phyloP scores from a whole-genome alignment of 495 filamentous ascomycete genomes.

The Neurospora sp. region DNA sequence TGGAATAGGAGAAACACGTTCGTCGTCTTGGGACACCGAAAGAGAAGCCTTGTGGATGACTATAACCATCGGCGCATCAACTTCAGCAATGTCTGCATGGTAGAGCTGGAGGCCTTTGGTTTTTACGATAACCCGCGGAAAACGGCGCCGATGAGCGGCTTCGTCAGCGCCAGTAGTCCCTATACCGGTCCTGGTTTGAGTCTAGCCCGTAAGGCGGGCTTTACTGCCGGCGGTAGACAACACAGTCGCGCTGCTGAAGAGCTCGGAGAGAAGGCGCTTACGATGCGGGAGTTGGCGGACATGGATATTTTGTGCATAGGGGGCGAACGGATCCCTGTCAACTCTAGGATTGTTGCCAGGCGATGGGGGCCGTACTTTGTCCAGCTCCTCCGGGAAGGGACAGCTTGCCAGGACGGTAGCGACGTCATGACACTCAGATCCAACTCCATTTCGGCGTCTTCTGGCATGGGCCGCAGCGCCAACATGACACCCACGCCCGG shows the following conservation, averaged over 20 bases:
- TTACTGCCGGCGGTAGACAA: slow-evolving; percentile 57
- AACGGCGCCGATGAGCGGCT: slow-evolving; percentile 65
- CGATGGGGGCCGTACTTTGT: slow-evolving; percentile 95
- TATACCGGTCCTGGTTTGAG: slow-evolving; percentile 39
- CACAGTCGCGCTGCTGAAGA: slow-evolving; percentile 66
- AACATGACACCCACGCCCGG: slow-evolving; percentile 77
- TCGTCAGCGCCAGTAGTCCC: slow-evolving; percentile 69
- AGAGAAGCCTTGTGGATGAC: slow-evolving; percentile 89
- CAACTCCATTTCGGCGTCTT: slow-evolving; percentile 28
- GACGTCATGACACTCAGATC: slow-evolving; percentile 35
- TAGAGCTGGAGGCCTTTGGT: slow-evolving; percentile 93
- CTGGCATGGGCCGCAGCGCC: slow-evolving; percentile 54
- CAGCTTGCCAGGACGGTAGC: slow-evolving; percentile 45
- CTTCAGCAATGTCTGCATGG: slow-evolving; percentile 90
- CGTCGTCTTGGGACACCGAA: slow-evolving; percentile 87
- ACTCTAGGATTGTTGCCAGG: slow-evolving; percentile 74
- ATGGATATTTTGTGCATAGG: slow-evolving; percentile 91
- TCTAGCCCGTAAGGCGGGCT: slow-evolving; percentile 49
- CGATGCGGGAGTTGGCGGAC: slow-evolving; percentile 76
- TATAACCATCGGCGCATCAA: slow-evolving; percentile 98
- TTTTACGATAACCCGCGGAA: slow-evolving; percentile 88
- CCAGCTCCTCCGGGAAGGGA: slow-evolving; percentile 72
- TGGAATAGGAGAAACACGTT: slow-evolving; percentile 91
- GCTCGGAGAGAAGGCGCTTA: slow-evolving; percentile 69
- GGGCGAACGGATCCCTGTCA: slow-evolving; percentile 86